These are phyloP conservation scores for Tuber calosporum DNA, from an alignment of 495 filamentous ascomycete genomes.

Conservation along the genomic window DNA sequence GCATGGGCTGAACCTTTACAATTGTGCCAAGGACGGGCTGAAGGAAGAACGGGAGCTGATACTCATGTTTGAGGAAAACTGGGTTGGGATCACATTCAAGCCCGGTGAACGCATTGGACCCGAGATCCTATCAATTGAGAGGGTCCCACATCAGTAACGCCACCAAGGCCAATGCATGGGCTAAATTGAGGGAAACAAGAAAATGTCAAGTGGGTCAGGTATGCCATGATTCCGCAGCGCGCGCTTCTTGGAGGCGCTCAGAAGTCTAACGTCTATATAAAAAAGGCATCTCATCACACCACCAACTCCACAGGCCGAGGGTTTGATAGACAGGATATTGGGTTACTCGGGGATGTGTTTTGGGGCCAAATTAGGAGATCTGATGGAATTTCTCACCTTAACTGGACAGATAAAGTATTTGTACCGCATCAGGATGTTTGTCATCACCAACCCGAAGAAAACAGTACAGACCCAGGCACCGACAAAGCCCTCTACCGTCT, in stretches of 20 bases:
- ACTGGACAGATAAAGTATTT: slow-evolving; percentile 99
- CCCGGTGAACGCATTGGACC: slow-evolving; percentile 85
- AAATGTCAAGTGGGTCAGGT: slow-evolving; percentile 23
- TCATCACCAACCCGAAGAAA: slow-evolving; percentile 72
- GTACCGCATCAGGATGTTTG: slow-evolving; percentile 80
- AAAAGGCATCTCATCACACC: slow-evolving; percentile 32
- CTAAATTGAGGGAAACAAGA: background rate
- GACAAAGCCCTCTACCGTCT: slow-evolving; percentile 97
- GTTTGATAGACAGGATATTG: background rate
- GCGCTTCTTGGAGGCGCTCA: slow-evolving; percentile 28
- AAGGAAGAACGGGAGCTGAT: slow-evolving; percentile 66
- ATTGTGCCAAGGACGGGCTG: slow-evolving; percentile 52
- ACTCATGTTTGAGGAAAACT: slow-evolving; percentile 73
- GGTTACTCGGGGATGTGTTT: background rate
- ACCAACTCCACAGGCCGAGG: background rate
- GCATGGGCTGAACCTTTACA: slow-evolving; percentile 69
- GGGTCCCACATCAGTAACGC: slow-evolving; percentile 21
- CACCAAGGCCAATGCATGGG: background rate
- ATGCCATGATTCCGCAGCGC: slow-evolving; percentile 19
- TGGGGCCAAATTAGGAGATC: background rate
- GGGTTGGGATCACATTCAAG: slow-evolving; percentile 88
- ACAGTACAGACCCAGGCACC: slow-evolving; percentile 96
- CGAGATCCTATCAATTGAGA: slow-evolving; percentile 59
- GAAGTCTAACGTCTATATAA: slow-evolving; percentile 41
- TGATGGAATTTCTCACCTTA: slow-evolving; percentile 51